Base-by-base conservation (phyloP, 2,329 filamentous ascomycete species). In the Neofusicoccum parvum region DNA sequence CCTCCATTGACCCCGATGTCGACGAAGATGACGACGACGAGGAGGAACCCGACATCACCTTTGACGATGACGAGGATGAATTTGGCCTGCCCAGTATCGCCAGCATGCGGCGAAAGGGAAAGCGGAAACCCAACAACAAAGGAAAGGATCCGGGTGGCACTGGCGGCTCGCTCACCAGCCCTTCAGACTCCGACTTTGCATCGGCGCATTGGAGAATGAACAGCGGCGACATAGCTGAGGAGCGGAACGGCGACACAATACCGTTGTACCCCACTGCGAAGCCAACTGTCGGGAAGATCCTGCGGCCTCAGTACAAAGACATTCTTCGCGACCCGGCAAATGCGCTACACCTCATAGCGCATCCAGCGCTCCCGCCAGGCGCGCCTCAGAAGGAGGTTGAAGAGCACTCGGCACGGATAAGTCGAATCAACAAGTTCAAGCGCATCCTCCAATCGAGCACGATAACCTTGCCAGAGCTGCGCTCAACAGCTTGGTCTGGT, bases 391-490 rank as follows among this genome's bases (percentile, higher is more conserved):
- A 96, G 76, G 92, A 97, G 74, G 83, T 90, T 17, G 94, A 98
- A 74, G 90, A 89, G 12, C 89, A 96, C 74, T 94, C 91, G 65
- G 91, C 94, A 50, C 88, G 92, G 67, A 95, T 97, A 72, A 91
- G 92, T 6, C 89, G 95, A 68, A 99, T 99, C 76, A 97, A 99
- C 80, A 98, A 98, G 76, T 99, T 99, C 81, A 99, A 99, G 79
- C 91, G 90, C 72, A 92, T 99, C 62, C 83, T 99, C 6, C 95
- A 99, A 80, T 88, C 94, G 23, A 97, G 92, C 46, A 93, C 92
- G 1, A 95, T 99, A 71, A 90, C 92, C 1, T 80, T 98, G 2
- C 83, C 90, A 17, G 94, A 98, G 62, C 84, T 99, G 27, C 87
- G 95, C 68, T 85, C 92, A 66, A 84, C 93, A 37, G 93, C 95